Conservation (phyloP, 2,329 filamentous ascomycete species). For the Colletotrichum australisinense region DNA sequence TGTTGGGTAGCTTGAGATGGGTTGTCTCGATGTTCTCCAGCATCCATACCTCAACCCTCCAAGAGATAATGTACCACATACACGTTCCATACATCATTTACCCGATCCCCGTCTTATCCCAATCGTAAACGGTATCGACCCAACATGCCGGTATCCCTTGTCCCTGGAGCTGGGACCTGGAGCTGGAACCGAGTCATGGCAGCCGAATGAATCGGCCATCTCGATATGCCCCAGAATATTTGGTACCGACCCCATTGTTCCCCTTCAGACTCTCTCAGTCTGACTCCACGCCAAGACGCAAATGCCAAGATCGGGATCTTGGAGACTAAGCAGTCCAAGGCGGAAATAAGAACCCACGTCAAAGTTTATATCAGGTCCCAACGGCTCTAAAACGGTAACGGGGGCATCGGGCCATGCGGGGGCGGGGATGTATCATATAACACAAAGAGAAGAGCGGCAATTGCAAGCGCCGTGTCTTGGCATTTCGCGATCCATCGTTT, state of each 20-base stretch:
- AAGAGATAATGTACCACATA: no score
- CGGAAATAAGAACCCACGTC: no score
- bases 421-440: neutral
- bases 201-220: neutral
- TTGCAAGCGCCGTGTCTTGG: conserved; percentile 25
- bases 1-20: neutral
- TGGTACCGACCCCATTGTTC: no score
- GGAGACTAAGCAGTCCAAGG: no score
- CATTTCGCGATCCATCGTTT: neutral
- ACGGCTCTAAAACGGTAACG: neutral
- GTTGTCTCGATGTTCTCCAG: no score
- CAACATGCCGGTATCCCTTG: neutral
- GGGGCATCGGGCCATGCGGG: neutral
- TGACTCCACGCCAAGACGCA: no score
- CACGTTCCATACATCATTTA: neutral
- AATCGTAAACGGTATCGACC: neutral
- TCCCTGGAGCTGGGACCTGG: neutral
- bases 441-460: neutral
- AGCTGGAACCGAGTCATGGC: neutral
- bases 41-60: neutral
- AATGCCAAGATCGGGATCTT: no score
- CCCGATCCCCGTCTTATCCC: neutral
- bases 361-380: neutral
- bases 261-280: no score
- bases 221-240: neutral